Evolutionary conservation across 2,329 filamentous ascomycete species (phyloP).

Genomic region (Xylariaceae sp.): DNA sequence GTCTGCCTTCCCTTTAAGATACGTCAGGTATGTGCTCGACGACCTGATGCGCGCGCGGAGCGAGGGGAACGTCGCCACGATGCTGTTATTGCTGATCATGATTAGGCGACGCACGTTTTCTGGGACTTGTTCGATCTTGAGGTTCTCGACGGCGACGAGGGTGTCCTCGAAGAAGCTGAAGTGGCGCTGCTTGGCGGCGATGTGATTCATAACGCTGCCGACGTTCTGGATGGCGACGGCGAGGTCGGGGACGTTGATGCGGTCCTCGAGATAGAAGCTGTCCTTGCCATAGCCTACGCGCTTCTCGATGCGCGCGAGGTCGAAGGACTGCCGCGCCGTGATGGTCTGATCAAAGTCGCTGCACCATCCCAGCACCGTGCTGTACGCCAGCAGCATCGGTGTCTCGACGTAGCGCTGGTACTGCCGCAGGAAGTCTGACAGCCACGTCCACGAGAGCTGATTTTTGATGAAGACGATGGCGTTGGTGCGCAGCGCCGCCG

Average conservation of each 20-base stretch:
- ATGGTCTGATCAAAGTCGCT: constrained; percentile 17
- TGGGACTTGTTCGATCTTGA: not conserved
- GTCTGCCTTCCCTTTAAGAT: constrained; percentile 18
- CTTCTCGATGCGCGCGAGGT: constrained; percentile 7
- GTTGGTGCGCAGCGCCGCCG: constrained; percentile 9
- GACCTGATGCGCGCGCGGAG: constrained; percentile 13
- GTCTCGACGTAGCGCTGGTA: constrained; percentile 12
- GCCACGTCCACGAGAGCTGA: not conserved
- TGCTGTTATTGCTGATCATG: not conserved
- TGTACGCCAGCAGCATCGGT: constrained; percentile 17
- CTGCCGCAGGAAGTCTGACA: constrained; percentile 2
- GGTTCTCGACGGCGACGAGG: not conserved
- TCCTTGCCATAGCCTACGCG: constrained; percentile 12
- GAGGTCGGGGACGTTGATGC: constrained; percentile 11
- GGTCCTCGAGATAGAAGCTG: constrained; percentile 11
- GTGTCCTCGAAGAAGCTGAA: constrained; percentile 1
- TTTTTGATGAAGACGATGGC: constrained; percentile 5
- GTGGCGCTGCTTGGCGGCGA: constrained; percentile 17
- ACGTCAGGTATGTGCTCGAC: constrained; percentile 15
- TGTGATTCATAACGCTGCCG: constrained; percentile 15
- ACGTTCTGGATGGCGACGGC: constrained; percentile 12
- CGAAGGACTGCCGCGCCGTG: constrained; percentile 2
- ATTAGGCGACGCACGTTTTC: not conserved
- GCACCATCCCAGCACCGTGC: constrained; percentile 12
- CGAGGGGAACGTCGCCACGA: not conserved